A percentile compares a stretch with the other conserved stretches of the same genome.
phyloP scores from a whole-genome alignment of 371 early-diverging fungal species.

The Circinella umbellata region DNA sequence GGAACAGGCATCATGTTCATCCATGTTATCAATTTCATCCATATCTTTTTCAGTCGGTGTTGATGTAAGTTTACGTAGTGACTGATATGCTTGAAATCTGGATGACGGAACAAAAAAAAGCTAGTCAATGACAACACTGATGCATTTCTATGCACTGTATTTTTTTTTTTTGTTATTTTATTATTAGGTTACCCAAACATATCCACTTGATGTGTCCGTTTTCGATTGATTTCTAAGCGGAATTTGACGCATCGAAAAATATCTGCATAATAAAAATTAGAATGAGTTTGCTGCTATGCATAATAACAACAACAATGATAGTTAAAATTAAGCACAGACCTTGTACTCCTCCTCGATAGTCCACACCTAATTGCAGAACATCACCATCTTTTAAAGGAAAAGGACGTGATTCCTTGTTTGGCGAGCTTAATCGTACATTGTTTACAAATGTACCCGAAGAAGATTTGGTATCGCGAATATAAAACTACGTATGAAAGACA shows the following conservation, averaged over 20 bases:
- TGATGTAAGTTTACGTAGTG: conserved; percentile 5
- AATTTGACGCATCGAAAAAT: conserved; percentile 77
- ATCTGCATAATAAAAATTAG: conserved; percentile 30
- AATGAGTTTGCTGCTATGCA: conserved; percentile 3
- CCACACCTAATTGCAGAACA: conserved; percentile 91
- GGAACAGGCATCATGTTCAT: background rate
- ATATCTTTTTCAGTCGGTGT: conserved; percentile 1
- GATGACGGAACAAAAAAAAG: background rate
- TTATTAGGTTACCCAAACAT: conserved; percentile 5
- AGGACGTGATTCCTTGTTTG: conserved; percentile 81
- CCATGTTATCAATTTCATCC: background rate
- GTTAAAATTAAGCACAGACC: conserved; percentile 5
- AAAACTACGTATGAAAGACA: conserved; percentile 59
- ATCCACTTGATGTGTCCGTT: conserved; percentile 10
- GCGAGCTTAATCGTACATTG: conserved; percentile 82
- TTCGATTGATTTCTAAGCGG: conserved; percentile 73
- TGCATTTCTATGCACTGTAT: background rate
- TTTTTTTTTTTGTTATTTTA: background rate
- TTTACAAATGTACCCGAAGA: conserved; percentile 97
- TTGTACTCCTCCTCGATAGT: conserved; percentile 48
- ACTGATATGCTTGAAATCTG: conserved; percentile 5
- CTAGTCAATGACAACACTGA: background rate
- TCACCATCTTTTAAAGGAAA: conserved; percentile 87
- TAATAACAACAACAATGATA: conserved; percentile 18
- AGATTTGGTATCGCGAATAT: conserved; percentile 87